Percentiles rank a stretch among this genome's conserved stretches.
phyloP scores from a whole-genome alignment of 2,329 filamentous ascomycete species.

The Trichoderma breve region DNA sequence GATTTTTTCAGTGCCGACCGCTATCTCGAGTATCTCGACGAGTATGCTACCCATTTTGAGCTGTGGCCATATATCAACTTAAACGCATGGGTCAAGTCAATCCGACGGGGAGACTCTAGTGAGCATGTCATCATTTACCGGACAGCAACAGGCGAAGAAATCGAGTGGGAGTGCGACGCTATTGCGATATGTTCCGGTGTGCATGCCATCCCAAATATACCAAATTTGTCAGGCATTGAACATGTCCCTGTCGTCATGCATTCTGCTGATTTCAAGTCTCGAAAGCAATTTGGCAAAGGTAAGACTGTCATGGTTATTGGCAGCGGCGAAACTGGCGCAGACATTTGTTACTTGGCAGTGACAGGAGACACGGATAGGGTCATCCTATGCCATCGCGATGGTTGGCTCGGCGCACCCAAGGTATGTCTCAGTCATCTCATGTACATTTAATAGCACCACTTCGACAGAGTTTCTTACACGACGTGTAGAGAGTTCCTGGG shows the following conservation, averaged over 20 bases:
- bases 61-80: conserved; percentile 39
- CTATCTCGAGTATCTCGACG: conserved; percentile 42
- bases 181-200: conserved; percentile 45
- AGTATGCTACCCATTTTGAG: conserved; percentile 38
- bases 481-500: conserved; percentile 17
- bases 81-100: conserved; percentile 30
- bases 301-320: conserved; percentile 43
- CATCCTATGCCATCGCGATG: conserved; percentile 41
- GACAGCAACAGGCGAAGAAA: conserved; percentile 14
- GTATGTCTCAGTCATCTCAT: neutral
- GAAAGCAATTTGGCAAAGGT: conserved; percentile 38
- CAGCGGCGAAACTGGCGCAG: conserved; percentile 43
- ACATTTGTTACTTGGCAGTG: conserved; percentile 42
- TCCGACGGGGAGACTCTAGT: conserved; percentile 25
- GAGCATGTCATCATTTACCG: conserved; percentile 28
- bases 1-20: conserved; percentile 41
- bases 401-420: conserved; percentile 30
- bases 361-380: conserved; percentile 40
- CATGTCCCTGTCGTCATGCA: conserved; percentile 38
- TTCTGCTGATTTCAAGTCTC: conserved; percentile 42
- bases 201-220: conserved; percentile 39
- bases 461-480: neutral
- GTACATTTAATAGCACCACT: neutral
- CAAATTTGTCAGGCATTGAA: conserved; percentile 38
- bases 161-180: conserved; percentile 40